Conservation (phyloP, 2,329 filamentous ascomycete species). For the Diplodia sapinea region DNA sequence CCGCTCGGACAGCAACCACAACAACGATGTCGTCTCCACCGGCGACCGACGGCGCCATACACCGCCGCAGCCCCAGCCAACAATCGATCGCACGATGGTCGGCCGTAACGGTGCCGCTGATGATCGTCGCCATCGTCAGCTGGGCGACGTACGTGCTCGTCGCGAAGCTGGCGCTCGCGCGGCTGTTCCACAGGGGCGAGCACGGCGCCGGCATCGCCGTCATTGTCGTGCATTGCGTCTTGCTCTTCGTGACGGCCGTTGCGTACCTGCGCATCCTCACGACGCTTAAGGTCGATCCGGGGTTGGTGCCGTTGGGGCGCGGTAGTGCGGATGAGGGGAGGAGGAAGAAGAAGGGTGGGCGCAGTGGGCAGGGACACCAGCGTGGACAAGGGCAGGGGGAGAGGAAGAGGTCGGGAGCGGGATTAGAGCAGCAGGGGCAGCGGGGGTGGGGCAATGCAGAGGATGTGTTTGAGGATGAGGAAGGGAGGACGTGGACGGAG, state of each 20-base stretch:
- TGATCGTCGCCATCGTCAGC: conserved; percentile 69
- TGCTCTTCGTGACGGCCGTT: conserved; percentile 69
- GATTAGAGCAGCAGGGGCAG: conserved; percentile 32
- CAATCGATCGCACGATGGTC: conserved; percentile 60
- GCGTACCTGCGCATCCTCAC: conserved; percentile 75
- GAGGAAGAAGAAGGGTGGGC: conserved; percentile 4
- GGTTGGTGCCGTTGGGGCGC: conserved; percentile 64
- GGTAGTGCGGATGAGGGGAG: conserved; percentile 31
- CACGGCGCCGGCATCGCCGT: conserved; percentile 69
- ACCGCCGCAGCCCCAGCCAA: conserved; percentile 1
- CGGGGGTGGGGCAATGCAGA: conserved; percentile 16
- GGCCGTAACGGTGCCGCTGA: conserved; percentile 70
- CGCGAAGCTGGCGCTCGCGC: conserved; percentile 50
- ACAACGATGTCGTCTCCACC: not conserved
- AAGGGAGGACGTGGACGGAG: conserved; percentile 22
- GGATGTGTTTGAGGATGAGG: conserved; percentile 24
- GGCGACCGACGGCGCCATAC: not conserved
- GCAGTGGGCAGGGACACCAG: conserved; percentile 18
- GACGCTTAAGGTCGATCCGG: conserved; percentile 72
- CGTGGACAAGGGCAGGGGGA: not conserved
- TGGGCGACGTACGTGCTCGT: conserved; percentile 76
- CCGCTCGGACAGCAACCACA: not conserved
- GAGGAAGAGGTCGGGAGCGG: conserved; percentile 37
- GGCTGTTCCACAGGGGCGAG: conserved; percentile 45
- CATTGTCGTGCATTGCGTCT: conserved; percentile 73